A percentile compares a stretch with the other conserved stretches of the same genome.
phyloP scores from a whole-genome alignment of 208 protist genomes.

The Wallacemonas sp. region DNA sequence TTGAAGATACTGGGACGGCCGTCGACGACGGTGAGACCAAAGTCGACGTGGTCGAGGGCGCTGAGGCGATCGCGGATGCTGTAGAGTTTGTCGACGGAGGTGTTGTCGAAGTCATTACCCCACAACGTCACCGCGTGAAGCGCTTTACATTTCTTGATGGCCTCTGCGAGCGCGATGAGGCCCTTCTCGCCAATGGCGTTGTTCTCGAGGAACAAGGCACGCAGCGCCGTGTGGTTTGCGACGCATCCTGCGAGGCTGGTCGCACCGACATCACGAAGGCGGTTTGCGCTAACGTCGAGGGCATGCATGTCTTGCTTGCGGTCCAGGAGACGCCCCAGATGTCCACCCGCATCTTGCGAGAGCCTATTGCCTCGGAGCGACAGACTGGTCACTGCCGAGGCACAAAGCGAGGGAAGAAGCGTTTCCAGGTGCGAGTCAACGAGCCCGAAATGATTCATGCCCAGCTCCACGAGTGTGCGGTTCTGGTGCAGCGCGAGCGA shows the following conservation, averaged over 20 bases:
- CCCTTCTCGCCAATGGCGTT: conserved; percentile 65
- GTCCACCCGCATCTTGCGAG: conserved; percentile 53
- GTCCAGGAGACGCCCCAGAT: conserved; percentile 58
- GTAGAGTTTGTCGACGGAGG: conserved; percentile 38
- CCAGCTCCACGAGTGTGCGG: conserved; percentile 41
- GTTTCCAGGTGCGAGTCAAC: conserved; percentile 44
- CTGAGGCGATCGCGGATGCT: conserved; percentile 42
- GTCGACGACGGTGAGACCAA: conserved; percentile 53
- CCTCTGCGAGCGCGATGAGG: conserved; percentile 39
- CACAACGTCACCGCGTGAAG: conserved; percentile 54
- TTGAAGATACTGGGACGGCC: conserved; percentile 23
- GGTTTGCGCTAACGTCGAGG: conserved; percentile 67
- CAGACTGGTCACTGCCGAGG: conserved; percentile 40
- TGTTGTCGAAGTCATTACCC: conserved; percentile 70
- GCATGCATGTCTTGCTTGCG: conserved; percentile 48
- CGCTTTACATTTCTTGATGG: conserved; percentile 33
- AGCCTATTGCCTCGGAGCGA: conserved; percentile 70
- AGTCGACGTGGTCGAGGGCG: conserved; percentile 46
- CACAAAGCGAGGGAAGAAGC: conserved; percentile 51
- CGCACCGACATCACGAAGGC: conserved; percentile 62
- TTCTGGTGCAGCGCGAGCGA: conserved; percentile 47
- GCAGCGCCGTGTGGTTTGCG: conserved; percentile 39
- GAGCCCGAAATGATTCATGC: conserved; percentile 55
- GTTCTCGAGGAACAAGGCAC: conserved; percentile 37
- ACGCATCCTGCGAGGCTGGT: conserved; percentile 38